A percentile compares a stretch with the other conserved stretches of the same genome.
Conservation (phyloP, 148 eudicot genomes). For the Drosera capensis region DNA sequence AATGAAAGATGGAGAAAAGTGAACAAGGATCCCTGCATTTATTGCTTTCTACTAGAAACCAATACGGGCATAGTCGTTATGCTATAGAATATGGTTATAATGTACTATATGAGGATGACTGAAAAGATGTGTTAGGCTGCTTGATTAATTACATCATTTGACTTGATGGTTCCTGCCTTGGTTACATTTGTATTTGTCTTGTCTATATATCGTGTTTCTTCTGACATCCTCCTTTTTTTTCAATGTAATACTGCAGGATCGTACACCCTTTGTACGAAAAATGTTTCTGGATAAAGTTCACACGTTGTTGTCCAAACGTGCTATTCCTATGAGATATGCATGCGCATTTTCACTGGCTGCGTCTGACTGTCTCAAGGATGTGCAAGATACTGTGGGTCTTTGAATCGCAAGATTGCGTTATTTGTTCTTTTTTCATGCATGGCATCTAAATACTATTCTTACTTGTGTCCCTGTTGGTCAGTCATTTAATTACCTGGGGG, state of each 20-base stretch:
- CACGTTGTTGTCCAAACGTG: constrained; percentile 52
- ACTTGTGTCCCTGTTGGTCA: constrained; percentile 16
- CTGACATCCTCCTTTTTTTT: background rate
- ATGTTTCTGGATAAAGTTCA: constrained; percentile 47
- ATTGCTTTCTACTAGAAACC: too few relatives aligned
- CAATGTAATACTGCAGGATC: constrained; percentile 35
- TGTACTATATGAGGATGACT: too few relatives aligned
- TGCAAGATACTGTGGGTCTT: constrained; percentile 43
- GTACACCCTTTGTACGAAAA: constrained; percentile 31
- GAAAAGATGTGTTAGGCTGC: too few relatives aligned
- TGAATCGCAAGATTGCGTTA: background rate
- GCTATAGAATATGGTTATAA: too few relatives aligned
- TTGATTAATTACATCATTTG: background rate
- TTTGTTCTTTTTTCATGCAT: constrained; percentile 2
- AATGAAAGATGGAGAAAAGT: too few relatives aligned
- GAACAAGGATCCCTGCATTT: too few relatives aligned
- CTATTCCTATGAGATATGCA: constrained; percentile 53
- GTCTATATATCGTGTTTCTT: background rate
- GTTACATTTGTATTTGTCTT: background rate
- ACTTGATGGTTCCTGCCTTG: background rate
- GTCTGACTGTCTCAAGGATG: constrained; percentile 35
- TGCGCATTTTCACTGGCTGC: constrained; percentile 74
- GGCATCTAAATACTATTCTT: constrained; percentile 1
- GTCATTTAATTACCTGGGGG: constrained; percentile 51
- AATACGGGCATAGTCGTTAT: too few relatives aligned